Evolutionary conservation across 371 early-diverging fungal species (phyloP), one percentile per base, ranked within the genome.

Genomic region (Catenaria anguillulae): DNA sequence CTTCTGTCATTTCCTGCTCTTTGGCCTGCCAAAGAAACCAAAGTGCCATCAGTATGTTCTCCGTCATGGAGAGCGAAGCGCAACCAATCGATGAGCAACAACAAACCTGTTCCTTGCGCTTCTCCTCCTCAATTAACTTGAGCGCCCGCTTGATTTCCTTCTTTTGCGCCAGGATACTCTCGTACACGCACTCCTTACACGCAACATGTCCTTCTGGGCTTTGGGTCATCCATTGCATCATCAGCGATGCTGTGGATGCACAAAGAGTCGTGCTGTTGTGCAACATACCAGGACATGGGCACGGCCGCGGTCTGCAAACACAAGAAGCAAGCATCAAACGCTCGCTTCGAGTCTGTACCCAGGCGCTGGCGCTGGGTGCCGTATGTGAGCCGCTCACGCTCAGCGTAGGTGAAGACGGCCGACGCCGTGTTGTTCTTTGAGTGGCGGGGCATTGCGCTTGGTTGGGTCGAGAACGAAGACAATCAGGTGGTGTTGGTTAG

Each of bases 391-490:
- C 84, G 82, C 63, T 85, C 77, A 40, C 85, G 74, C 71, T 95
- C 97, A 33, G 89, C 91, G 70, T 90, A 86, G 21, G 96, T 97
- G 70, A 95, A 97, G 62, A 89, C 88, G 45, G 90, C 86, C n/a
- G 84, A 79, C 19, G 94, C 90, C 0, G 92, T 97, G 73, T 93
- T 92, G 75, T 95, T 95, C 69, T 93, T 95, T 12, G 93, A 93
- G 72, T 97, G 97, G 34, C 95, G 80, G 55, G 86, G 82, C 90
- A 90, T 90, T n/a, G n/a, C n/a, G n/a, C n/a, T n/a, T n/a, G n/a
- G n/a, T n/a, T n/a, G n/a, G n/a, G n/a, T n/a, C n/a, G n/a, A n/a
- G n/a, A n/a, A n/a, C n/a, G n/a, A n/a, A n/a, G n/a, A n/a, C n/a
- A n/a, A n/a, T n/a, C n/a, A n/a, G n/a, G n/a, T n/a, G n/a, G n/a